Evolutionary conservation across 768 basidiomycete genomes (phyloP), one percentile per base, ranked within the genome.

Genomic region (Mycena vulgaris): DNA sequence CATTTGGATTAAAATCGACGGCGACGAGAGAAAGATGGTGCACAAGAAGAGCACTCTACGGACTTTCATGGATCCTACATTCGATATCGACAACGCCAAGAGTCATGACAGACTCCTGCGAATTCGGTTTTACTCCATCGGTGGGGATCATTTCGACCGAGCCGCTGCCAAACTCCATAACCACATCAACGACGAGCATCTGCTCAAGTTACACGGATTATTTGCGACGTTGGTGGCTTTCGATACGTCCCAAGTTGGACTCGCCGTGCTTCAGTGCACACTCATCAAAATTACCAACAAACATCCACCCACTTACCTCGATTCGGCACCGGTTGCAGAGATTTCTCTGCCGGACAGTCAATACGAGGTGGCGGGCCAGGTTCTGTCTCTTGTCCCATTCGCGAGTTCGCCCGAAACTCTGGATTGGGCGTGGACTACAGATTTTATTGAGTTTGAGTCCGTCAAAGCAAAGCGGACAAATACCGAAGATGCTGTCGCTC

Each of bases 21-120:
- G 51, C 13, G 35, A 62, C 28, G 37, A 33, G 5, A 1, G 30
- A 49, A 62, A 47, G 42, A 30, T 23, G 37, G 59, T n/a, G 14
- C 67, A 69, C 52, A 69, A 69, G 53, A 69, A 56, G n/a, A 37
- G 10, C 2, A 49, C 53, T 8, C 23, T 69, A 2, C 67, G 67
- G 10, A 69, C 61, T 2, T 37, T 69, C 33, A 63, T 63, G 62
- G 62, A 63, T 25, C 62, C 62, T 5, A 62, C 60, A 11, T 56
- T 68, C 10, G 66, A 60, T 17, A 37, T 68, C n/a, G 33, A 68
- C 30, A 21, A n/a, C 28, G 66, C 23, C 2, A 52, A 68, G 25
- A 60, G 58, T 13, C 59, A 56, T 21, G 67, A 69, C 28, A 17
- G 61, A 2, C 47, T 69, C 3, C 47, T 53, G 7, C 67, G 60